phyloP scores from a whole-genome alignment of 1,139 yeast genomes.

The Geotrichum klebahnii region DNA sequence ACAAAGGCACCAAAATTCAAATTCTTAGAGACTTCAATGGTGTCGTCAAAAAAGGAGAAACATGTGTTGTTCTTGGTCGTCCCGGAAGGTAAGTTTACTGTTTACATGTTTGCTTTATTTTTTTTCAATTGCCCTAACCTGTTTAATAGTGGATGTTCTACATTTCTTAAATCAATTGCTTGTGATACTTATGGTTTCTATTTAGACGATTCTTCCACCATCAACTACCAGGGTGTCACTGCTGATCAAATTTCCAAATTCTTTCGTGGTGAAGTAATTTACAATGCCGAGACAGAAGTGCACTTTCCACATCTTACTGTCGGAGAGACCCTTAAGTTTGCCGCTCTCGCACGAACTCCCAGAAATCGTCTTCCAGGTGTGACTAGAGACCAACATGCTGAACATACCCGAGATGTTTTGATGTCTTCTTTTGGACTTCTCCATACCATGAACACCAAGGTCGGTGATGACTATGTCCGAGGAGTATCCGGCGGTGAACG shows the following conservation, averaged over 20 bases:
- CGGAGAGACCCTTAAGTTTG: slow-evolving; percentile 63
- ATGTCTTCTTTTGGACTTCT: slow-evolving; percentile 71
- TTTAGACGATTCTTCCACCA: slow-evolving; percentile 48
- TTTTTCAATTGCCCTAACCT: slow-evolving; percentile 15
- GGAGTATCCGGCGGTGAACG: slow-evolving; percentile 87
- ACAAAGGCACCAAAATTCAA: slow-evolving; percentile 43
- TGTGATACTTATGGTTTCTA: slow-evolving; percentile 69
- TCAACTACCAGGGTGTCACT: slow-evolving; percentile 37
- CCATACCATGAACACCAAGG: slow-evolving; percentile 65
- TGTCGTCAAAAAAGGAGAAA: slow-evolving; percentile 62
- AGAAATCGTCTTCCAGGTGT: slow-evolving; percentile 59
- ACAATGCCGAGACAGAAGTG: slow-evolving; percentile 65
- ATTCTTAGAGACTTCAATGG: slow-evolving; percentile 69
- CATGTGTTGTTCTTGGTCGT: slow-evolving; percentile 72
- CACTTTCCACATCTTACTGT: slow-evolving; percentile 74
- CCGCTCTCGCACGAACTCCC: slow-evolving; percentile 64
- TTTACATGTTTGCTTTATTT: background rate
- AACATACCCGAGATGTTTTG: slow-evolving; percentile 58
- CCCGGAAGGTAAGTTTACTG: slow-evolving; percentile 48
- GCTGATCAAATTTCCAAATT: slow-evolving; percentile 48
- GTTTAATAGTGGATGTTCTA: slow-evolving; percentile 64
- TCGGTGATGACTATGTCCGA: slow-evolving; percentile 66
- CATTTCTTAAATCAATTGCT: slow-evolving; percentile 66
- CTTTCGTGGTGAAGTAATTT: slow-evolving; percentile 66
- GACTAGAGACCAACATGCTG: slow-evolving; percentile 54